Conservation (phyloP, 169 alveolate genomes). For the Plasmodium gaboni region DNA sequence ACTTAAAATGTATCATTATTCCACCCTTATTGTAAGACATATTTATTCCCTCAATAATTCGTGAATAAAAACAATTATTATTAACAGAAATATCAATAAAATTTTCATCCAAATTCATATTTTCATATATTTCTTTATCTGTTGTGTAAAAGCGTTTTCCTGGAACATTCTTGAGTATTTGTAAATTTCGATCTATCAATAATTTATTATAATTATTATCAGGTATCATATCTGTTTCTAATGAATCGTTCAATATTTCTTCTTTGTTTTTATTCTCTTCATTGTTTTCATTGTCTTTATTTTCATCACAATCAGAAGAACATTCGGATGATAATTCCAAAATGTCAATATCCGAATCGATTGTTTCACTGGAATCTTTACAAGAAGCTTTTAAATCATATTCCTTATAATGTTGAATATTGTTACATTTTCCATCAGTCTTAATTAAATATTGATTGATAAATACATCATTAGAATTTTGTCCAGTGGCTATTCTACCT, state of each 20-base stretch:
- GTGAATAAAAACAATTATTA: constrained; percentile 40
- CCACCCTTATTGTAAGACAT: constrained; percentile 53
- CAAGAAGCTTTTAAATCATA: constrained; percentile 35
- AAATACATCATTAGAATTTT: constrained; percentile 73
- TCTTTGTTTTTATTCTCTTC: constrained; percentile 4
- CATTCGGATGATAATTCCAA: constrained; percentile 28
- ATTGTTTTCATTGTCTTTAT: background rate
- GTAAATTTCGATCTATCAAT: constrained; percentile 26
- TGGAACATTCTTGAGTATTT: constrained; percentile 27
- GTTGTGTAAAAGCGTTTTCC: constrained; percentile 54
- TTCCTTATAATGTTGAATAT: constrained; percentile 49
- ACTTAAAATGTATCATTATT: constrained; percentile 53
- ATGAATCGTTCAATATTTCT: background rate
- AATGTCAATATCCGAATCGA: constrained; percentile 62
- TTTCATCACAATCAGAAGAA: constrained; percentile 13
- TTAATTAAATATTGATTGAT: constrained; percentile 65
- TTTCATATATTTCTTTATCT: constrained; percentile 56
- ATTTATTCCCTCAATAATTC: constrained; percentile 54
- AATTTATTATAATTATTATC: background rate
- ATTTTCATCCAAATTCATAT: constrained; percentile 39
- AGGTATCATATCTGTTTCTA: background rate
- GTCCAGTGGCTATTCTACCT: constrained; percentile 70
- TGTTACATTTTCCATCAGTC: constrained; percentile 62
- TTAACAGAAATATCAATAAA: constrained; percentile 65
- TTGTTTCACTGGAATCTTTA: constrained; percentile 36